Base-by-base conservation (phyloP, 2,329 filamentous ascomycete genomes). In the Macroventuria anomochaeta region DNA sequence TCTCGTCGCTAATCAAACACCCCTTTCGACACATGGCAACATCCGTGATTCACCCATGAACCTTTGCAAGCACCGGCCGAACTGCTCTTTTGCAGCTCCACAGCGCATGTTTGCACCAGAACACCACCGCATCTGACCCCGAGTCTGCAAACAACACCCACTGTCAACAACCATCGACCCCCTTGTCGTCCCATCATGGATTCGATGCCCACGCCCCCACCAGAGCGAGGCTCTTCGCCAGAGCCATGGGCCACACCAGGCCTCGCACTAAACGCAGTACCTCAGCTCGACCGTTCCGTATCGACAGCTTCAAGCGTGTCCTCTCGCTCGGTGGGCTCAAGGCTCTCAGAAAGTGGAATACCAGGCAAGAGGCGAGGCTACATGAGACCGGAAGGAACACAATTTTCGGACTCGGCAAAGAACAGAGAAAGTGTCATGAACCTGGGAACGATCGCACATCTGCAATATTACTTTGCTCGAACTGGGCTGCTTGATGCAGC, bases 401-500 rank as follows among this genome's bases (percentile, higher is more conserved):
- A 92, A 68, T 99, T 97, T 74, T 91, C 95, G 21, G 89, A 90
- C 55, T 97, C 93, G 51, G 95, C 95, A 39, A 87, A 87, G 70
- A 91, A 91, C 43, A 84, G 95, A 59, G 93, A 99, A 74, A 97
- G 93, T 71, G 95, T 99, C 61, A 88, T 97, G 85, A 96, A 91
- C 70, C 78, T 99, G 58, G 95, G 95, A 48, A 97, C 93, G 75
- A 99, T 99, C 67, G 91, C 93, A 50, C 95, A 99, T 78, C 80
- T 99, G 69, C 95, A 99, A 76, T 96, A 97, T 77, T 99, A 97
- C 77, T 99, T 99, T 78, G 93, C 95, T 29, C 84, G 95, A 55
- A 99, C 95, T 0, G 95, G 95, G 5, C 78, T 99, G 59, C 79
- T 99, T 43, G 95, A 99, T 70, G 92, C 93, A 51, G 97, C 97